phyloP scores from a whole-genome alignment of 306 rosid genomes.

The Luffa aegyptiaca region DNA sequence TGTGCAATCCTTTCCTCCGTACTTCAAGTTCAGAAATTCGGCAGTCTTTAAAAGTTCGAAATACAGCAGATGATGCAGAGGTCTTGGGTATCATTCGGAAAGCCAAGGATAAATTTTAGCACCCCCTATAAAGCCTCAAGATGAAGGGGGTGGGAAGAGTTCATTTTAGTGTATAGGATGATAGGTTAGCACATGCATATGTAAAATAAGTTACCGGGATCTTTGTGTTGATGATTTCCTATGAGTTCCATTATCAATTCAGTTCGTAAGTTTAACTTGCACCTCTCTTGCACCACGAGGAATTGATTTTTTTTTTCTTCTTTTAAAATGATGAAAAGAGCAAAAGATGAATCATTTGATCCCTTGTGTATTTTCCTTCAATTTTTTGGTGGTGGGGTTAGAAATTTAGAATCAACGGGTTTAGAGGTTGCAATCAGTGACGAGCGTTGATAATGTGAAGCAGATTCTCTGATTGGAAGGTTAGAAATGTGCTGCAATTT shows the following conservation, averaged over 20 bases:
- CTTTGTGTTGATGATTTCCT: not conserved
- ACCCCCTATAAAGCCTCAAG: not conserved
- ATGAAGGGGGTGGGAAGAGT: not conserved
- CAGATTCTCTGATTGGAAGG: no score
- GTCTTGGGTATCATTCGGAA: conserved; percentile 55
- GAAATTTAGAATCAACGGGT: not conserved
- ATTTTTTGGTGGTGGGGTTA: not conserved
- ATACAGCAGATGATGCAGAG: conserved; percentile 55
- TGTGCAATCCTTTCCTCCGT: conserved; percentile 96
- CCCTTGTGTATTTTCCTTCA: not conserved
- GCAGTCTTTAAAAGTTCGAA: conserved; percentile 41
- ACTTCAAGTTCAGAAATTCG: conserved; percentile 57
- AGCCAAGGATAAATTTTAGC: conserved; percentile 70
- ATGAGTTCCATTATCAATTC: conserved; percentile 4
- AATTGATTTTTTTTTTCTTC: not conserved
- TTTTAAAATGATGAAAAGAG: not conserved
- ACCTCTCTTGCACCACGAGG: not conserved
- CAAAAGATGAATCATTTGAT: not conserved
- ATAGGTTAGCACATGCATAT: not conserved
- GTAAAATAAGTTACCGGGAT: conserved; percentile 2
- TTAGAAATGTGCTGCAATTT: no score
- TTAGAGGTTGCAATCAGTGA: not conserved
- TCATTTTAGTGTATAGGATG: conserved; percentile 8
- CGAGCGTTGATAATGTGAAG: no score
- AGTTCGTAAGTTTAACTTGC: not conserved